Evolutionary conservation across 2,329 filamentous ascomycete species (phyloP).

Genomic region (Ophiostoma sp.): DNA sequence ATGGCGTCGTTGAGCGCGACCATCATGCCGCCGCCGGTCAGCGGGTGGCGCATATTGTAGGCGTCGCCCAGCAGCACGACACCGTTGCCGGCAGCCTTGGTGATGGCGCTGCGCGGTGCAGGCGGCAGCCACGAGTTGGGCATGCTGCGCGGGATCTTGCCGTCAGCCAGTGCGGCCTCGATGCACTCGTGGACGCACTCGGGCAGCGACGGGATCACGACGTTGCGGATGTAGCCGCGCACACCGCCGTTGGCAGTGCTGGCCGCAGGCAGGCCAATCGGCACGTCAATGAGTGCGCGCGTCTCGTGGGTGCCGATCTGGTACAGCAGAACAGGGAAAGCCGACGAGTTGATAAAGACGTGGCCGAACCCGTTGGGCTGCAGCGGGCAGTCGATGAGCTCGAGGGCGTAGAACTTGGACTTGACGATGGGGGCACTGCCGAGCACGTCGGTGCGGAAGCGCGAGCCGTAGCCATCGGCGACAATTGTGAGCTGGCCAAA

Average conservation of each 20-base stretch:
- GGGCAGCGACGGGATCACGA: conserved; percentile 72
- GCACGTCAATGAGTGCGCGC: conserved; percentile 81
- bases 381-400: conserved; percentile 81
- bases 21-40: conserved; percentile 97
- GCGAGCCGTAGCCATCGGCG: conserved; percentile 87
- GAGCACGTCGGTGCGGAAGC: conserved; percentile 79
- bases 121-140: conserved; percentile 92
- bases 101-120: conserved; percentile 22
- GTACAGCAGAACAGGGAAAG: conserved; percentile 78
- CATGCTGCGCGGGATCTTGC: conserved; percentile 76
- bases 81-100: conserved; percentile 58
- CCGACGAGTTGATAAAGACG: conserved; percentile 70
- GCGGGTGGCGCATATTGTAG: conserved; percentile 98
- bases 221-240: conserved; percentile 72
- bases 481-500: conserved; percentile 85
- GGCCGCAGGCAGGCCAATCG: conserved; percentile 68
- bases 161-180: conserved; percentile 67
- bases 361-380: conserved; percentile 73
- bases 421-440: conserved; percentile 61
- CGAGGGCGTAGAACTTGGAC: conserved; percentile 89
- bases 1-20: conserved; percentile 92
- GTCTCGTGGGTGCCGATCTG: conserved; percentile 96
- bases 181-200: conserved; percentile 67
- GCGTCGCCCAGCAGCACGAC: conserved; percentile 85
- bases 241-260: conserved; percentile 72